phyloP scores from a whole-genome alignment of 768 basidiomycete genomes.

The Thelephora ganbajun region DNA sequence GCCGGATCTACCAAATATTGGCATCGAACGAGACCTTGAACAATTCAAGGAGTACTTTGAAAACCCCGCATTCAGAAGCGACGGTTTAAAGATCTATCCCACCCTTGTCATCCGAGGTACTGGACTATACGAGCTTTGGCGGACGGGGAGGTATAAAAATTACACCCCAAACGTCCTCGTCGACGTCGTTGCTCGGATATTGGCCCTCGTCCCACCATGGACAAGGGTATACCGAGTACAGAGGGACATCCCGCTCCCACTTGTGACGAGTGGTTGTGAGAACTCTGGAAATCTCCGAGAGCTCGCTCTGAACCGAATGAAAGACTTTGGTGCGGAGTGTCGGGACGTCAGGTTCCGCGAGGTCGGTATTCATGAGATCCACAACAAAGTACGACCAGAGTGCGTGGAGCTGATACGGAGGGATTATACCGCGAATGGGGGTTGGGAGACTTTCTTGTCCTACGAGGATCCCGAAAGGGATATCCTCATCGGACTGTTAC shows the following conservation, averaged over 20 bases:
- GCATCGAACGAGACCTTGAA: slow-evolving; percentile 91
- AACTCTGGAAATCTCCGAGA: slow-evolving; percentile 96
- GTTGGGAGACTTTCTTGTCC: slow-evolving; percentile 98
- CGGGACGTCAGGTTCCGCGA: slow-evolving; percentile 95
- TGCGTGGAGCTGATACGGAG: slow-evolving; percentile 89
- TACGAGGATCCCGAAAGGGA: slow-evolving; percentile 98
- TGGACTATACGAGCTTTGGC: slow-evolving; percentile 90
- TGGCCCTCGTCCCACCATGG: slow-evolving; percentile 97
- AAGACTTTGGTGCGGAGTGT: slow-evolving; percentile 96
- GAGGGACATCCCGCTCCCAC: slow-evolving; percentile 90
- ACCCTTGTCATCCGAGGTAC: slow-evolving; percentile 97
- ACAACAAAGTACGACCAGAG: slow-evolving; percentile 92
- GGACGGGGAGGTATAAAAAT: slow-evolving; percentile 96
- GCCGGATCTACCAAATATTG: slow-evolving; percentile 97
- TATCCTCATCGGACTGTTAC: slow-evolving; percentile 86
- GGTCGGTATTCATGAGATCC: slow-evolving; percentile 99
- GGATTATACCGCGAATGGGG: slow-evolving; percentile 94
- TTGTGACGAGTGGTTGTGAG: slow-evolving; percentile 94
- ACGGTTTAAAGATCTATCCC: slow-evolving; percentile 97
- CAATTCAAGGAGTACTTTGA: slow-evolving; percentile 99
- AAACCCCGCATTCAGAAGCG: slow-evolving; percentile 93
- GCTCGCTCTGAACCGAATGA: slow-evolving; percentile 93
- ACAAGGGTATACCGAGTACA: slow-evolving; percentile 97
- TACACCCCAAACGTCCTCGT: slow-evolving; percentile 98
- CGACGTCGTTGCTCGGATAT: slow-evolving; percentile 90